A percentile compares a stretch with the other conserved stretches of the same genome.
phyloP scores from a whole-genome alignment of 495 filamentous ascomycete species.

The Darksidea phi region DNA sequence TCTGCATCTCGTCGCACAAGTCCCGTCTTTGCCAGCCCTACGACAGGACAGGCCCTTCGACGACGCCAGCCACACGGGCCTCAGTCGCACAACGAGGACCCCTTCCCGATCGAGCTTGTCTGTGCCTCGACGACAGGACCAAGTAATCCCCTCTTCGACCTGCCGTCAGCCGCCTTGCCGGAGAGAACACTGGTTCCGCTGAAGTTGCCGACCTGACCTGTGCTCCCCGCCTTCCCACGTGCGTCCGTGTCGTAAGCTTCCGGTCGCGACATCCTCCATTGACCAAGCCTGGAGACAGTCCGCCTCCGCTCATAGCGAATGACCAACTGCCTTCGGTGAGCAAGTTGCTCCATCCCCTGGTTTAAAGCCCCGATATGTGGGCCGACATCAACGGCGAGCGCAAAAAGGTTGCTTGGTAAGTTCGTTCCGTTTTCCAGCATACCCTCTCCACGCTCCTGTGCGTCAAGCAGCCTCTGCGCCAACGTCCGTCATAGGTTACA shows the following conservation, averaged over 20 bases:
- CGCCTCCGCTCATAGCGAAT: constrained; percentile 5
- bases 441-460: neutral
- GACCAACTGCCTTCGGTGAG: constrained; percentile 15
- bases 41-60: neutral
- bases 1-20: neutral
- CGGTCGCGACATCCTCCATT: neutral
- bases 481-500: no score
- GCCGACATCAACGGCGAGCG: constrained; percentile 34
- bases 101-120: neutral
- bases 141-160: neutral
- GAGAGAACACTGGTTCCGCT: neutral
- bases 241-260: neutral
- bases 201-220: neutral
- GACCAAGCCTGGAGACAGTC: neutral
- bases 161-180: neutral
- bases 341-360: constrained; percentile 5
- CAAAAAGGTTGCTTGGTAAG: constrained; percentile 40
- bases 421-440: neutral
- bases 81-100: constrained; percentile 6
- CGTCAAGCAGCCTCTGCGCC: no score
- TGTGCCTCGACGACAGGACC: neutral
- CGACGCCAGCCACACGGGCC: neutral
- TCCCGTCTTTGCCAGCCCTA: constrained; percentile 1
- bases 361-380: constrained; percentile 24
- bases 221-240: constrained; percentile 27